phyloP scores from a whole-genome alignment of 1,139 yeast species.

The Suhomyces yuchorum region DNA sequence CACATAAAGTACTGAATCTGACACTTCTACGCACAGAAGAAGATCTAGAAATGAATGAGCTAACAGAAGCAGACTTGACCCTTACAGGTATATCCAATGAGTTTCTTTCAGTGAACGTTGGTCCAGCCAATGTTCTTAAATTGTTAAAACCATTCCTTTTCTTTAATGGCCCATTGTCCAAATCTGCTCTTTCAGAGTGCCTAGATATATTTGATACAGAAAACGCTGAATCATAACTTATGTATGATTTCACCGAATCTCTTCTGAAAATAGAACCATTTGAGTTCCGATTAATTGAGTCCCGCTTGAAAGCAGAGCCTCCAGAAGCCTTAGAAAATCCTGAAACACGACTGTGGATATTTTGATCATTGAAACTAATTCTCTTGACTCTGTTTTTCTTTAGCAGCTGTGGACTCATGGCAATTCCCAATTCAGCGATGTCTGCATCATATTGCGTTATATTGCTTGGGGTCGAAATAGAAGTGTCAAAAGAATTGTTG shows the following conservation, averaged over 20 bases:
- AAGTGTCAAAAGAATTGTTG: constrained; percentile 29
- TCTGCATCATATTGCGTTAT: constrained; percentile 46
- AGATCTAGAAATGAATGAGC: constrained; percentile 29
- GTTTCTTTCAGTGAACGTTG: constrained; percentile 17
- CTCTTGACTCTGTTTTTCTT: constrained; percentile 22
- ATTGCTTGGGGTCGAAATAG: constrained; percentile 46
- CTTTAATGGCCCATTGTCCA: constrained; percentile 22
- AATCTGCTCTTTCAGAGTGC: constrained; percentile 18
- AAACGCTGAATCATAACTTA: constrained; percentile 58
- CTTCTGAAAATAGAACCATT: constrained; percentile 32
- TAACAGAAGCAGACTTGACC: constrained; percentile 24
- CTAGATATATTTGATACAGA: constrained; percentile 38
- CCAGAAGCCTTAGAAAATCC: constrained; percentile 26
- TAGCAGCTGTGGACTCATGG: constrained; percentile 43
- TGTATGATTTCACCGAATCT: constrained; percentile 51
- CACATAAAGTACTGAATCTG: constrained; percentile 42
- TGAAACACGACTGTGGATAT: constrained; percentile 25
- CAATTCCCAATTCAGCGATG: constrained; percentile 48
- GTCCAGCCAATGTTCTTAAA: constrained; percentile 32
- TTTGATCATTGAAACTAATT: constrained; percentile 31
- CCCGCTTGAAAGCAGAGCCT: constrained; percentile 33
- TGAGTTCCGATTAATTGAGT: constrained; percentile 34
- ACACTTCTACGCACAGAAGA: constrained; percentile 35
- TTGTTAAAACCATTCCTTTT: constrained; percentile 44
- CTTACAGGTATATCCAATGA: constrained; percentile 30